These are phyloP conservation scores for Candida parachauliodes DNA, from an alignment of 805 yeast genomes.

Conservation along the genomic window DNA sequence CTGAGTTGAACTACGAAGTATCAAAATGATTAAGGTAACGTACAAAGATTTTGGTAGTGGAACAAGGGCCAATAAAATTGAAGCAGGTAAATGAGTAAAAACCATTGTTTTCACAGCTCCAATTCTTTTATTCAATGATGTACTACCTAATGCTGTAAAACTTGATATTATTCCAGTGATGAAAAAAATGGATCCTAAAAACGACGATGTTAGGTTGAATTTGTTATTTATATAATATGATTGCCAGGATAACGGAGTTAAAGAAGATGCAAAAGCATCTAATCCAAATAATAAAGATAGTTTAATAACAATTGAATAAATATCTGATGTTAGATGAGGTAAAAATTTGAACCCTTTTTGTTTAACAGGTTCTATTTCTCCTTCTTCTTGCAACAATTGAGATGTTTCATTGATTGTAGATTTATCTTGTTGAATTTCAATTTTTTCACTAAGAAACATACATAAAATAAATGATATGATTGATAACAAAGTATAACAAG, in stretches of 20 bases:
- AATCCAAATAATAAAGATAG: constrained; percentile 36
- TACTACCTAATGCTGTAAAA: constrained; percentile 38
- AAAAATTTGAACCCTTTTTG: constrained; percentile 12
- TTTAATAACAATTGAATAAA: constrained; percentile 23
- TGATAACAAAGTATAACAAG: constrained; percentile 21
- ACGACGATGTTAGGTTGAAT: constrained; percentile 30
- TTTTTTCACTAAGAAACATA: constrained; percentile 13
- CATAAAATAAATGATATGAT: constrained; percentile 16
- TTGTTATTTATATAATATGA: constrained; percentile 39
- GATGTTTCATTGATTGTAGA: constrained; percentile 14
- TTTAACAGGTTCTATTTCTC: constrained; percentile 1
- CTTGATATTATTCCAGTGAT: constrained; percentile 36
- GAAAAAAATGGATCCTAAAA: constrained; percentile 40
- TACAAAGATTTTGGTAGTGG: constrained; percentile 35
- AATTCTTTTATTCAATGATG: constrained; percentile 38
- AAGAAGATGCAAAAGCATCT: constrained; percentile 43
- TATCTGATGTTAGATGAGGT: constrained; percentile 18
- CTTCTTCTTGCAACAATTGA: constrained; percentile 12
- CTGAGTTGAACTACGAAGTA: constrained; percentile 38
- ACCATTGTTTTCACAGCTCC: constrained; percentile 47
- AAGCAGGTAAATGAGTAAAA: constrained; percentile 41
- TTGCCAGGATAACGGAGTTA: constrained; percentile 45
- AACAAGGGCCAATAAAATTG: constrained; percentile 33
- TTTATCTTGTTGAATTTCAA: constrained; percentile 14
- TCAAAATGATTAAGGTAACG: constrained; percentile 27